Evolutionary conservation across 371 early-diverging fungal genomes (phyloP).

Genomic region (Sporodiniella umbellata): DNA sequence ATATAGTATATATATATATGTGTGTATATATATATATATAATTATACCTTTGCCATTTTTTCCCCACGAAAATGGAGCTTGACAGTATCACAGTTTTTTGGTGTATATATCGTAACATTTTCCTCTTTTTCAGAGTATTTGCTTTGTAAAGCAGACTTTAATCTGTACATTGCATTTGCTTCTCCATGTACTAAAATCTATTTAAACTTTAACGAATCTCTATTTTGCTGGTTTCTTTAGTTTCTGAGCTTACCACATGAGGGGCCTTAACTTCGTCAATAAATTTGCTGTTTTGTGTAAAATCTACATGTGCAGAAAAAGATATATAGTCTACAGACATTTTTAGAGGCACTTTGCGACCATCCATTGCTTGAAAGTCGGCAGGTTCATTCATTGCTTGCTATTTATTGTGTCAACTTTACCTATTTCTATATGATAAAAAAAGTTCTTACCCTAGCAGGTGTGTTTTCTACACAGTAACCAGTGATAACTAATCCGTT

Average conservation of each 20-base stretch:
- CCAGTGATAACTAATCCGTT: constrained; percentile 99
- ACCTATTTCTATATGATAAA: not conserved
- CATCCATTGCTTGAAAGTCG: constrained; percentile 87
- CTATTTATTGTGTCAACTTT: constrained; percentile 23
- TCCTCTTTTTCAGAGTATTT: constrained; percentile 82
- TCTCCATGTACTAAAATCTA: constrained; percentile 99
- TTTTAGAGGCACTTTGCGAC: constrained; percentile 85
- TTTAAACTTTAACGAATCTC: not conserved
- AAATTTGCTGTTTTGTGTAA: constrained; percentile 97
- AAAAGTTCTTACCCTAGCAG: constrained; percentile 80
- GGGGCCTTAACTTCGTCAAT: constrained; percentile 96
- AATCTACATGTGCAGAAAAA: constrained; percentile 99
- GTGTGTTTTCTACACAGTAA: constrained; percentile 99
- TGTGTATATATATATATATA: not conserved
- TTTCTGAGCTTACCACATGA: constrained; percentile 80
- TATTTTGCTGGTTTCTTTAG: not conserved
- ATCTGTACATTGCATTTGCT: constrained; percentile 96
- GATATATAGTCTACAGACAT: constrained; percentile 98
- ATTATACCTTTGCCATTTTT: constrained; percentile 80
- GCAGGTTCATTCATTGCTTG: constrained; percentile 93
- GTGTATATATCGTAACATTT: constrained; percentile 86
- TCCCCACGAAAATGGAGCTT: constrained; percentile 94
- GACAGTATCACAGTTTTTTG: constrained; percentile 94
- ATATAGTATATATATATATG: no score
- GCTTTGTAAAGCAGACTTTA: constrained; percentile 89